Base-by-base conservation (phyloP, 2,329 filamentous ascomycete genomes). In the Alternaria postmessia region DNA sequence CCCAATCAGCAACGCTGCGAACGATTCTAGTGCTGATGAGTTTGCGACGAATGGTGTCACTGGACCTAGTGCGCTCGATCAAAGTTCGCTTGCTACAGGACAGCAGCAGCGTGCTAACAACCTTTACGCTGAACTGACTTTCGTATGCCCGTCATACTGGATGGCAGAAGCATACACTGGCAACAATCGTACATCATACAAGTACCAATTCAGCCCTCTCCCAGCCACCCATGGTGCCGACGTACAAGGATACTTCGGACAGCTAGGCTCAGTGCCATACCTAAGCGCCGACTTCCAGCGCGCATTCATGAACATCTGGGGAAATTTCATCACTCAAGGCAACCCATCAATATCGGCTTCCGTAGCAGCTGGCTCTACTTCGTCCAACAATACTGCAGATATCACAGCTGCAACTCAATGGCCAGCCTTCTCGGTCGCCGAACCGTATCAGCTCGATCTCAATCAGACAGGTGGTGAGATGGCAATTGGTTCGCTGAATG, bases 71-170 rank as follows among this genome's bases (percentile, higher is more conserved):
- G 84, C 85, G 1, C 73, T 87, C 20, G 84, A 84, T 38, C 79
- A 84, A 41, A 84, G 82, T 20, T 76, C 78, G 30, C 79, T 80
- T 34, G 84, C 78, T 2, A 82, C 80, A 2, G 86, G 86, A 24
- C 84, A 86, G 67, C 85, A 87, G 62, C 85, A 88, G 66, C 80
- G 82, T 26, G 83, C 80, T 8, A 49, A 55, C 26, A 84, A 86
- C 67, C 81, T 88, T 48, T 84, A 83, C 62, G 84, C 82, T 42
- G 86, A 88, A 71, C 78, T 81, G 1, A 84, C 83, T 2, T 87
- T 87, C 61, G 78, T 84, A 43, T 88, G 86, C 68, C 82, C 85
- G 0, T 81, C 82, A 0, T 87, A 87, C 71, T 87, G 85, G 85
- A 74, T 87, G 56, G 81, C 82, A 2, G 77, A 82, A 36, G 84